Evolutionary conservation across 2,329 filamentous ascomycete species (phyloP).

Genomic region (Clonostachys rosea): DNA sequence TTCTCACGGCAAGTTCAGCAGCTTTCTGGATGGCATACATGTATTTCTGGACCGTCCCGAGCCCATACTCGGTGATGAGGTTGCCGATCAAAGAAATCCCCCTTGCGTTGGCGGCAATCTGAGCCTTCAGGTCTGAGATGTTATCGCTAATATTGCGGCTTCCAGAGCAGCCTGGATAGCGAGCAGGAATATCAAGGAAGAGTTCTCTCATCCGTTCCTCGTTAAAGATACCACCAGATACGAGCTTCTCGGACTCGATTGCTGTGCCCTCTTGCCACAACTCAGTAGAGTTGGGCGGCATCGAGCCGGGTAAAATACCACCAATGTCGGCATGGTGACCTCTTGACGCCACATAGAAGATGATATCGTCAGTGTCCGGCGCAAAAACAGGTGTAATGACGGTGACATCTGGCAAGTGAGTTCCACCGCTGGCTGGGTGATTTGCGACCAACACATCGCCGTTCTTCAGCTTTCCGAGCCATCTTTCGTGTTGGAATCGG

Average conservation of each 20-base stretch:
- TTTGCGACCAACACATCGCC: conserved; percentile 33
- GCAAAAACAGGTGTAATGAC: conserved; percentile 32
- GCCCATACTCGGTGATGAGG: conserved; percentile 23
- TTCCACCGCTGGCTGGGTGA: conserved; percentile 29
- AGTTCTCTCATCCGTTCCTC: conserved; percentile 20
- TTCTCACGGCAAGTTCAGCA: conserved; percentile 25
- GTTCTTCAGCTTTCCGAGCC: conserved; percentile 20
- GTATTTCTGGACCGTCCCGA: conserved; percentile 24
- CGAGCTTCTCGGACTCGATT: conserved; percentile 28
- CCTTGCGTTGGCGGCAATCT: conserved; percentile 34
- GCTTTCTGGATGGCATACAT: conserved; percentile 29
- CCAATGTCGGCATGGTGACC: conserved; percentile 33
- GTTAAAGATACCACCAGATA: conserved; percentile 26
- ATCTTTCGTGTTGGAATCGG: conserved; percentile 25
- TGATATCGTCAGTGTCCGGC: conserved; percentile 13
- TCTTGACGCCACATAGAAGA: conserved; percentile 29
- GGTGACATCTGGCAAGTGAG: conserved; percentile 32
- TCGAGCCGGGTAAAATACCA: conserved; percentile 32
- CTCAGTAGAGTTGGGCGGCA: conserved; percentile 36
- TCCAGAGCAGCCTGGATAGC: conserved; percentile 25
- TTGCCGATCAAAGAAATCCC: conserved; percentile 24
- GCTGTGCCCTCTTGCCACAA: conserved; percentile 37
- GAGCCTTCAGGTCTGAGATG: conserved; percentile 35
- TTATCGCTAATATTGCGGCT: conserved; percentile 33
- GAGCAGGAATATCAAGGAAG: conserved; percentile 31